A percentile compares a stretch with the other conserved stretches of the same genome.
phyloP scores from a whole-genome alignment of 345 rosid species.

The Diplotaxis tenuifolia region DNA sequence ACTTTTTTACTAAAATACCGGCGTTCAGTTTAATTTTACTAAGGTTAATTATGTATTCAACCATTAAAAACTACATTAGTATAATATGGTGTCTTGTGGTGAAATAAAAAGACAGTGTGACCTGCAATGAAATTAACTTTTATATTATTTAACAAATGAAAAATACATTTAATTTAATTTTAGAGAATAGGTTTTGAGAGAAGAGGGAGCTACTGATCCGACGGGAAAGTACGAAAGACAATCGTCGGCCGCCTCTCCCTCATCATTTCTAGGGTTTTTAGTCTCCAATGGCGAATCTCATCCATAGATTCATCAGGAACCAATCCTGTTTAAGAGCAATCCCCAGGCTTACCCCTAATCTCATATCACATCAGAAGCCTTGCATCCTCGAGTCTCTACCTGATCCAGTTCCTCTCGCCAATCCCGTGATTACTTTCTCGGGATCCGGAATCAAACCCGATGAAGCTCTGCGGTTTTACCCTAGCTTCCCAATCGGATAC shows the following conservation, averaged over 20 bases:
- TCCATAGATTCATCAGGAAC: conserved; percentile 33
- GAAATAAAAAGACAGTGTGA: too few species aligned
- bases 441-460: neutral
- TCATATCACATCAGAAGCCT: conserved; percentile 12
- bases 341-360: conserved; percentile 6
- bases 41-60: too few species aligned
- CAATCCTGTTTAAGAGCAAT: conserved; percentile 24
- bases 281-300: conserved; percentile 36
- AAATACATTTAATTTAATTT: neutral
- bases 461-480: conserved; percentile 31
- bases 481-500: conserved; percentile 47
- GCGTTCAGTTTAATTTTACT: too few species aligned
- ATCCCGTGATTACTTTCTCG: conserved; percentile 5
- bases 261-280: conserved; percentile 7
- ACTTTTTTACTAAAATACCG: too few species aligned
- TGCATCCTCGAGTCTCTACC: conserved; percentile 8
- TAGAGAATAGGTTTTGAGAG: neutral
- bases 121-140: too few species aligned
- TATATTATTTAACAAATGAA: neutral
- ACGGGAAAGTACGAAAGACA: neutral
- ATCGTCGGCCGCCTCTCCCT: conserved; percentile 7
- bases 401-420: conserved; percentile 22
- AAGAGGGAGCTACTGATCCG: neutral
- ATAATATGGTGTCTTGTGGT: too few species aligned
- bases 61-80: too few species aligned